Evolutionary conservation across 345 rosid species (phyloP).

Genomic region (Citrus medica): DNA sequence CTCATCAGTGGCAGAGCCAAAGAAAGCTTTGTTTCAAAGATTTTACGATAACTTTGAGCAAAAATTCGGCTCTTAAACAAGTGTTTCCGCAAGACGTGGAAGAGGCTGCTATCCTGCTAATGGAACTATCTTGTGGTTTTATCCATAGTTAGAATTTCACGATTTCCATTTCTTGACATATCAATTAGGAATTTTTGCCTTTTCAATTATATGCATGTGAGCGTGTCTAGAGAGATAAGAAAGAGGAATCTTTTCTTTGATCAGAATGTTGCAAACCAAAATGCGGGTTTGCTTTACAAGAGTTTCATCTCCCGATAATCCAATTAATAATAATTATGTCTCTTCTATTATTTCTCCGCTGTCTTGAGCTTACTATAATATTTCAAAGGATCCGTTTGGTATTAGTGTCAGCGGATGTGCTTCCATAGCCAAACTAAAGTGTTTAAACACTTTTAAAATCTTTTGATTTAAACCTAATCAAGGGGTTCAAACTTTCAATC

Average conservation of each 20-base stretch:
- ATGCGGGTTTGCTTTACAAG: background rate
- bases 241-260: background rate
- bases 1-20: background rate
- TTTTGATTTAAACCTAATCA: too few relatives aligned
- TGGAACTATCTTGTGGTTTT: slow-evolving; percentile 56
- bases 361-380: background rate
- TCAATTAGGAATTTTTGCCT: background rate
- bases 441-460: too few relatives aligned
- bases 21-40: slow-evolving; percentile 35
- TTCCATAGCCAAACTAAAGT: too few relatives aligned
- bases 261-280: background rate
- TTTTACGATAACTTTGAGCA: slow-evolving; percentile 32
- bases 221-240: background rate
- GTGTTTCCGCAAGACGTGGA: slow-evolving; percentile 50
- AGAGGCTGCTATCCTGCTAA: slow-evolving; percentile 58
- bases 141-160: slow-evolving; percentile 18
- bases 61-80: slow-evolving; percentile 30
- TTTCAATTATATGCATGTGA: background rate
- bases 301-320: background rate
- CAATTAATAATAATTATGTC: background rate
- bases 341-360: background rate
- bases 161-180: background rate
- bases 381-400: background rate
- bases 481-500: too few relatives aligned
- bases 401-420: too few relatives aligned